Percentiles rank a stretch among this genome's conserved stretches.
Conservation (phyloP, 2,329 filamentous ascomycete genomes). For the Sordariomycetes sp. region DNA sequence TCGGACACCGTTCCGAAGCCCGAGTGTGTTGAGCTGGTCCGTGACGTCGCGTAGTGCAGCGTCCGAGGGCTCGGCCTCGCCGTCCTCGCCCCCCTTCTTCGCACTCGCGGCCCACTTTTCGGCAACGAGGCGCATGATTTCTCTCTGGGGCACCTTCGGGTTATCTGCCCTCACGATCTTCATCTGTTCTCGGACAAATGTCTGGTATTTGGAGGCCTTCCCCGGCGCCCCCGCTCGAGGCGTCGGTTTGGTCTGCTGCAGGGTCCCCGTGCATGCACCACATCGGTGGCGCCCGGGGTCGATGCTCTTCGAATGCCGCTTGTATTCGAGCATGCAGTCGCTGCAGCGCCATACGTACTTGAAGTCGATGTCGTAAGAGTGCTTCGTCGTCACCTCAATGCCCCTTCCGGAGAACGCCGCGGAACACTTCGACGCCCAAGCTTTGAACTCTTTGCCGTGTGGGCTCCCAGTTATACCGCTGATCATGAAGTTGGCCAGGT, state of each 20-base stretch:
- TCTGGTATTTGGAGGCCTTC: conserved; percentile 29
- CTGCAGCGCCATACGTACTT: conserved; percentile 80
- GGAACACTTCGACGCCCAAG: conserved; percentile 48
- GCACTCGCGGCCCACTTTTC: conserved; percentile 44
- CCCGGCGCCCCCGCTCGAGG: conserved; percentile 31
- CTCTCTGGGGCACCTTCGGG: conserved; percentile 45
- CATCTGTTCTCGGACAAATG: conserved; percentile 56
- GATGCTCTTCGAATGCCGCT: conserved; percentile 77
- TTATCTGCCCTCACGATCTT: conserved; percentile 41
- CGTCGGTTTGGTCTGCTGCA: conserved; percentile 69
- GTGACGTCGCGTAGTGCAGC: background rate
- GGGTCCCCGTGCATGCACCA: conserved; percentile 55
- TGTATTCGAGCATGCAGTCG: conserved; percentile 57
- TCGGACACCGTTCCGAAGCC: background rate
- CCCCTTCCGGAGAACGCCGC: conserved; percentile 44
- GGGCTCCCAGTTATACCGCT: conserved; percentile 60
- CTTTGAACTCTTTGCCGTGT: conserved; percentile 75
- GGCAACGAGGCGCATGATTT: conserved; percentile 56
- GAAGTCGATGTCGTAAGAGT: conserved; percentile 80
- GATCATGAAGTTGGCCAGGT: conserved; percentile 85
- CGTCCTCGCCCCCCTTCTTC: conserved; percentile 8
- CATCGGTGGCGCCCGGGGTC: conserved; percentile 60
- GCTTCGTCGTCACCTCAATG: conserved; percentile 77
- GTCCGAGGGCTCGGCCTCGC: background rate
- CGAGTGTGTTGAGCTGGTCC: background rate